phyloP scores from a whole-genome alignment of 2,329 filamentous ascomycete genomes.

The Botryotinia narcissicola region DNA sequence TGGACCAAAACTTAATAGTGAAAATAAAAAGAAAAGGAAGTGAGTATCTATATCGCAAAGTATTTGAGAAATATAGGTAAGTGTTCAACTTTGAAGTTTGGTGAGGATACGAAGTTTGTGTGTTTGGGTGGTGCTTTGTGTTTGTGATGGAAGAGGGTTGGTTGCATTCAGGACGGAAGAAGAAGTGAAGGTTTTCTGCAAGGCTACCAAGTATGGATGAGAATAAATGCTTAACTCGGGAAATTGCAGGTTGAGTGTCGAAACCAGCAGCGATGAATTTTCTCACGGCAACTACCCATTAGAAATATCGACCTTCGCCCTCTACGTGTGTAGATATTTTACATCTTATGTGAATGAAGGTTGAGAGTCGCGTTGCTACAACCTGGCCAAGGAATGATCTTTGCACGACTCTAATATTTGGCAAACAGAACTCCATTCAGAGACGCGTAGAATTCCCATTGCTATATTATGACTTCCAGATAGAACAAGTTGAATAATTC shows the following conservation, averaged over 20 bases:
- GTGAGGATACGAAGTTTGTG: neutral
- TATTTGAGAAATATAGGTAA: neutral
- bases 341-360: neutral
- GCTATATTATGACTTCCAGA: neutral
- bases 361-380: neutral
- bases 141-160: neutral
- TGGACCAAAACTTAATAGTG: neutral
- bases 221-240: neutral
- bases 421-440: neutral
- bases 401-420: neutral
- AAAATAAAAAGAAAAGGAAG: neutral
- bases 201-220: neutral
- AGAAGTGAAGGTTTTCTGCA: neutral
- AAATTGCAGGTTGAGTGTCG: neutral
- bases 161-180: neutral
- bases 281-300: neutral
- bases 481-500: neutral
- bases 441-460: neutral
- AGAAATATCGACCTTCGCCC: neutral
- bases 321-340: neutral
- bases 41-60: neutral
- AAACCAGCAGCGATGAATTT: neutral
- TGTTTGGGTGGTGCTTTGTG: neutral
- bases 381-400: neutral
- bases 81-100: conserved; percentile 1